Conservation (phyloP, 2,329 filamentous ascomycete genomes). For the Ascochyta koolunga region DNA sequence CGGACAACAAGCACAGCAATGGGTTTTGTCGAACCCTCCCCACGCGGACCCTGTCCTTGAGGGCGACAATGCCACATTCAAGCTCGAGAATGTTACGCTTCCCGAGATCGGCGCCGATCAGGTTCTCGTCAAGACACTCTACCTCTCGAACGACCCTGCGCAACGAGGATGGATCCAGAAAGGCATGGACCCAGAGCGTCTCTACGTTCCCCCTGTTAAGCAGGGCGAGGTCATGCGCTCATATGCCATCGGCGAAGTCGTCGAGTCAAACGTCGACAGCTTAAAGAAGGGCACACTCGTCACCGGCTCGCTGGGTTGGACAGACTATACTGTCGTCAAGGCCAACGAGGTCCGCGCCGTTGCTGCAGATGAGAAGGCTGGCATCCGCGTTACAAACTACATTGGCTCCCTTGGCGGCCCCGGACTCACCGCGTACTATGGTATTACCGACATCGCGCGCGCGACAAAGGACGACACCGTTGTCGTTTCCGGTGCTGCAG, state of each 20-base stretch:
- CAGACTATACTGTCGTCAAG: conserved; percentile 64
- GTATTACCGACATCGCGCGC: conserved; percentile 70
- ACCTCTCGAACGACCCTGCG: conserved; percentile 60
- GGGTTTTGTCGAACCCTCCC: conserved; percentile 53
- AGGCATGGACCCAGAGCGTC: conserved; percentile 48
- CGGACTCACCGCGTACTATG: conserved; percentile 77
- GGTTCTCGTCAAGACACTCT: conserved; percentile 55
- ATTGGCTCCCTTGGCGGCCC: conserved; percentile 55
- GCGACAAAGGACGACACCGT: conserved; percentile 72
- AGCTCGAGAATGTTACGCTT: conserved; percentile 43
- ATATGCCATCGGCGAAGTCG: conserved; percentile 63
- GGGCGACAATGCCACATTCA: conserved; percentile 50
- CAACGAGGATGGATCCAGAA: conserved; percentile 59
- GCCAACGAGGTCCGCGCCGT: conserved; percentile 42
- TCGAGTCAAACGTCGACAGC: conserved; percentile 61
- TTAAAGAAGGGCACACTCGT: conserved; percentile 65
- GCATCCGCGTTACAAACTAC: conserved; percentile 52
- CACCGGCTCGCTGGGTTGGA: conserved; percentile 64
- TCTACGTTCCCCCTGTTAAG: conserved; percentile 55
- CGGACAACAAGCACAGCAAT: conserved; percentile 49
- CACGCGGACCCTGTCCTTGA: conserved; percentile 42
- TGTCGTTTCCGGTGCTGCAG: conserved; percentile 77
- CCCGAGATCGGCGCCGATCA: conserved; percentile 48
- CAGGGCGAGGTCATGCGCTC: conserved; percentile 67
- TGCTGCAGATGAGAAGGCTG: conserved; percentile 38